Evolutionary conservation across 495 filamentous ascomycete species (phyloP).

Genomic region (Talaromyces thailandensis): DNA sequence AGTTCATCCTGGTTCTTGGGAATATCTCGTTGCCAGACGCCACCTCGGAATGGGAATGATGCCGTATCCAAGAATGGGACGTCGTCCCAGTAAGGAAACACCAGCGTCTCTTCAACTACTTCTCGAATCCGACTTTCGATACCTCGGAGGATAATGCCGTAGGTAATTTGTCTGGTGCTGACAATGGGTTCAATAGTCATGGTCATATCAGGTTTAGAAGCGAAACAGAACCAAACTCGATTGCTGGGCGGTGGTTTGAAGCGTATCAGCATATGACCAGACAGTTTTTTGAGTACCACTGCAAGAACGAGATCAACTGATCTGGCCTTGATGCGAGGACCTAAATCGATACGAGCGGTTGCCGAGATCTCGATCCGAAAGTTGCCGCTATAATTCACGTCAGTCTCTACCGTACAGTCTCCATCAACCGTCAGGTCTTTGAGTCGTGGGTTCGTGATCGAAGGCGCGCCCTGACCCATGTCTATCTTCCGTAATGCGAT

Average conservation of each 20-base stretch:
- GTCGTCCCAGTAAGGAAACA: conserved; percentile 95
- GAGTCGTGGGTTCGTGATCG: conserved; percentile 79
- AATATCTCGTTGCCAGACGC: conserved; percentile 70
- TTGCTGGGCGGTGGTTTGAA: conserved; percentile 96
- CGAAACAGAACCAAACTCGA: conserved; percentile 88
- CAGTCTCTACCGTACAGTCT: conserved; percentile 74
- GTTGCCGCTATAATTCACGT: conserved; percentile 80
- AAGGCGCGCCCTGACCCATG: conserved; percentile 79
- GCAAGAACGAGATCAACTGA: conserved; percentile 87
- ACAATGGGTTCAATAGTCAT: conserved; percentile 91
- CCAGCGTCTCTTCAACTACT: conserved; percentile 83
- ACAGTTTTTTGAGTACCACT: conserved; percentile 73
- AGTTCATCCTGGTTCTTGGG: conserved; percentile 34
- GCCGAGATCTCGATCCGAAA: conserved; percentile 84
- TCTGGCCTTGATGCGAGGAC: conserved; percentile 75
- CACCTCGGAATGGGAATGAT: conserved; percentile 69
- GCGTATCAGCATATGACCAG: conserved; percentile 74
- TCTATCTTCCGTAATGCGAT: conserved; percentile 74
- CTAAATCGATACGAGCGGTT: conserved; percentile 83
- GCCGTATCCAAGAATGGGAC: conserved; percentile 77
- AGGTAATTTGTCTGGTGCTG: conserved; percentile 90
- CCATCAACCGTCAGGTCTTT: conserved; percentile 89
- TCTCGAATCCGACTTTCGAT: conserved; percentile 93
- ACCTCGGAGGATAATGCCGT: conserved; percentile 77
- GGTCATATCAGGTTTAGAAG: conserved; percentile 83